phyloP scores from a whole-genome alignment of 2,329 filamentous ascomycete species.

The Colletotrichum sp. region DNA sequence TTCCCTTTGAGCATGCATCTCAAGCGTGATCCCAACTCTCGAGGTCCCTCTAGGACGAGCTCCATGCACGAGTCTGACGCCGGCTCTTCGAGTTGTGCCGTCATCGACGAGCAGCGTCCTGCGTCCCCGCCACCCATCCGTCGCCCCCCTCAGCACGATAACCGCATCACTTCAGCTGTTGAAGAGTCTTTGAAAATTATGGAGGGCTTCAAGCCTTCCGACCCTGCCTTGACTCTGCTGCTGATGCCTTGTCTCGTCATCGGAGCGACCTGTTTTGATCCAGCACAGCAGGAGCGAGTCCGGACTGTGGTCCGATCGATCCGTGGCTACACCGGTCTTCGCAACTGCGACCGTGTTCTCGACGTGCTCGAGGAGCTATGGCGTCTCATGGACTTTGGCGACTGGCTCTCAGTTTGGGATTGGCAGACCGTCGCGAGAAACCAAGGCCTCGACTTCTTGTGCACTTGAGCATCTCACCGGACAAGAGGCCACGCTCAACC shows the following conservation, averaged over 20 bases:
- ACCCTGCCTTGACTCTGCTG: constrained; percentile 64
- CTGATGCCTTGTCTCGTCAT: constrained; percentile 66
- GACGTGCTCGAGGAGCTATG: constrained; percentile 64
- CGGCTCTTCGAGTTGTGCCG: constrained; percentile 6
- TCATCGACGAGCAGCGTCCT: constrained; percentile 9
- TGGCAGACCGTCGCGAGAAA: constrained; percentile 62
- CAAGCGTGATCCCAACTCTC: constrained; percentile 34
- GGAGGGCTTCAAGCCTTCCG: constrained; percentile 59
- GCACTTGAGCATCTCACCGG: constrained; percentile 35
- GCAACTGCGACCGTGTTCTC: constrained; percentile 59
- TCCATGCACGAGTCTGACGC: constrained; percentile 40
- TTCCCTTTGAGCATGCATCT: constrained; percentile 27
- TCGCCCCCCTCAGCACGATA: constrained; percentile 53
- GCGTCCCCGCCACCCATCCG: constrained; percentile 52
- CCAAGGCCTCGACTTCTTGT: constrained; percentile 62
- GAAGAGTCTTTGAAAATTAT: constrained; percentile 61
- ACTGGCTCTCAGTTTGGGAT: constrained; percentile 67
- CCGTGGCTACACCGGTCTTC: constrained; percentile 63
- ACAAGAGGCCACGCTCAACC: not conserved
- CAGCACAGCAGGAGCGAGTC: constrained; percentile 56
- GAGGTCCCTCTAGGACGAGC: constrained; percentile 40
- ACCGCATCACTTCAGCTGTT: constrained; percentile 57
- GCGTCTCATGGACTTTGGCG: constrained; percentile 61
- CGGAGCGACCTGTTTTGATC: constrained; percentile 63
- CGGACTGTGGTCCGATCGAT: constrained; percentile 54